Base-by-base conservation (phyloP, 495 filamentous ascomycete genomes). In the Daldinia grandis region DNA sequence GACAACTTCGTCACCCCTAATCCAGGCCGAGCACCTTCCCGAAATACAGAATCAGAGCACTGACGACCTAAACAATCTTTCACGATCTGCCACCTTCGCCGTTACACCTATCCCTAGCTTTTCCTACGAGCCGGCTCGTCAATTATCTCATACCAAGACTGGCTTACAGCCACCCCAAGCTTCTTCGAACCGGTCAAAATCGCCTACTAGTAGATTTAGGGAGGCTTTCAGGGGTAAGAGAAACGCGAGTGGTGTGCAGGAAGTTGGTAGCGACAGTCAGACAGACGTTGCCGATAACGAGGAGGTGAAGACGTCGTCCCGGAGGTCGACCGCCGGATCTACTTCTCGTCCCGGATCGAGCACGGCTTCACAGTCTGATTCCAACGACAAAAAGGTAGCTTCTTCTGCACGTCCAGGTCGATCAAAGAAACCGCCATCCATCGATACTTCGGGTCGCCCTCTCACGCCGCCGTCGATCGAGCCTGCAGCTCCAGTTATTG, bases 1-100 rank as follows among this genome's bases (percentile, higher is more conserved):
- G 59, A 95, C 93, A 30, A 88, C 91, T 12, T 95, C 92, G 15
- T 94, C 93, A 27, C 93, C 93, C 30, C 80, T 94, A 58, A 87
- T 95, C 35, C 88, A 90, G 69, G 78, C 81, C 14, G 75, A 77
- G 79, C 72, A 86, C 82, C 58, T 85, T 80, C 66, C 82, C 78
- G 65, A 82, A 38, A 56, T 75, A 44, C 75, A 79, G 53, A 62
- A 66, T 40, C 64, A 74, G 40, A 75, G 77, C 44, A 62, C 64
- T 33, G 68, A 78, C 59, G 62, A 71, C 40, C 24, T 73, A 55
- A 56, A 72, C 65, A 59, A 21, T 35, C 28, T 68, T 71, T 73
- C 73, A 54, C 62, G 64, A 62, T 73, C 73, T 66, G 69, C 73
- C 8, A 72, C 25, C 67, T 77, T 62, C 58, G 69, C 51, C 40